Conservation (phyloP, 1,284 basidiomycete genomes). For the Leccinum subrobustum region DNA sequence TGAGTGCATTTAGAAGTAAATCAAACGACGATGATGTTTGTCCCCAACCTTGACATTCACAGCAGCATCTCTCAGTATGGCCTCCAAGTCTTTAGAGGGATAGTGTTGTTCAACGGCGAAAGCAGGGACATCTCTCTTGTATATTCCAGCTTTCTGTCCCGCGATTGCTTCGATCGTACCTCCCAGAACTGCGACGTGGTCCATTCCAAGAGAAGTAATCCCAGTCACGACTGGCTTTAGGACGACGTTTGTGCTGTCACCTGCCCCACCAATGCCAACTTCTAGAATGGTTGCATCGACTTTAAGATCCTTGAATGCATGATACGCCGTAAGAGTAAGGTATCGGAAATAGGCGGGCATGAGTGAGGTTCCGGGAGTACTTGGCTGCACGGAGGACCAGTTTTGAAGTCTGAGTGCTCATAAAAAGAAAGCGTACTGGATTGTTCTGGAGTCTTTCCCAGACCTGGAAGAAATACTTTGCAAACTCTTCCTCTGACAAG, state of each 20-base stretch:
- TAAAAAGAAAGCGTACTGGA: conserved; percentile 24
- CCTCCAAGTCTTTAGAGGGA: conserved; percentile 70
- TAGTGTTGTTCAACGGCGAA: conserved; percentile 77
- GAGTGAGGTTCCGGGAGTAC: conserved; percentile 55
- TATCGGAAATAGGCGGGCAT: conserved; percentile 96
- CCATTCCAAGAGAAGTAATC: conserved; percentile 88
- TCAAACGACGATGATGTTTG: not conserved
- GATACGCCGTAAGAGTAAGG: conserved; percentile 90
- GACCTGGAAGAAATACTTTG: conserved; percentile 93
- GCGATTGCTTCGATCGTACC: conserved; percentile 91
- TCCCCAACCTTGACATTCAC: conserved; percentile 55
- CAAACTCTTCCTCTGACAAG: conserved; percentile 84
- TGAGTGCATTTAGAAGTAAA: conserved; percentile 25
- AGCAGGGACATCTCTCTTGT: conserved; percentile 89
- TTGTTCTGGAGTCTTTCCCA: conserved; percentile 89
- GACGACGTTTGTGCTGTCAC: conserved; percentile 97
- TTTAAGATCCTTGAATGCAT: conserved; percentile 80
- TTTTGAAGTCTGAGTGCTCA: conserved; percentile 1
- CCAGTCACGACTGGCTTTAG: conserved; percentile 89
- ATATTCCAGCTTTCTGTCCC: conserved; percentile 96
- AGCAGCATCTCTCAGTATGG: conserved; percentile 68
- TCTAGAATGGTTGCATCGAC: conserved; percentile 92
- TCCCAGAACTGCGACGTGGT: conserved; percentile 91
- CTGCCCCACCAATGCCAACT: conserved; percentile 94
- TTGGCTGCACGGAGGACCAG: conserved; percentile 36